Conservation (phyloP, 1,284 basidiomycete genomes). For the Pseudozyma thailandica region DNA sequence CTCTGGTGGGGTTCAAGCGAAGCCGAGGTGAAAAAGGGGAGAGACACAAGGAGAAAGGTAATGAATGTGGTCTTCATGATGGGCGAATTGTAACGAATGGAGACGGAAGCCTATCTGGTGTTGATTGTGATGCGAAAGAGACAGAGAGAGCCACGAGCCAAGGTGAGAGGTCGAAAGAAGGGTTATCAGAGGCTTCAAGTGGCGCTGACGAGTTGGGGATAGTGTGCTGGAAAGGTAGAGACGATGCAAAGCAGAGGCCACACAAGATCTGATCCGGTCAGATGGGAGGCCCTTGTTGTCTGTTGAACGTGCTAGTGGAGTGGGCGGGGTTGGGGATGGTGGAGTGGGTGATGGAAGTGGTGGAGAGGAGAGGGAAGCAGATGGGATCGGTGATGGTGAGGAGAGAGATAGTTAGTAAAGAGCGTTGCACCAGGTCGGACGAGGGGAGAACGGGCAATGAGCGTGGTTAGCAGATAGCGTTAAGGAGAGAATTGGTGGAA, state of each 20-base stretch:
- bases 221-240: background rate
- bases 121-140: background rate
- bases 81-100: background rate
- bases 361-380: conserved; percentile 2
- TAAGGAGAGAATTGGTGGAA: background rate
- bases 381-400: conserved; percentile 6
- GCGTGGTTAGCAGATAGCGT: background rate
- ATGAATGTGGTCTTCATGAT: conserved; percentile 39
- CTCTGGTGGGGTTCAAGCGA: conserved; percentile 21
- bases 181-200: conserved; percentile 28
- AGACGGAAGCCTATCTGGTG: background rate
- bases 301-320: conserved; percentile 1
- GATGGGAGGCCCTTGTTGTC: conserved; percentile 38
- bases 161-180: conserved; percentile 17
- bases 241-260: conserved; percentile 34
- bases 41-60: conserved; percentile 26
- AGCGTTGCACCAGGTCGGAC: background rate
- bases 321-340: conserved; percentile 1
- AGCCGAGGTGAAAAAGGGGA: conserved; percentile 34
- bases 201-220: conserved; percentile 1
- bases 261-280: conserved; percentile 29
- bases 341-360: background rate
- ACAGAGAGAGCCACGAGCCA: too few relatives aligned
- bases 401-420: background rate
- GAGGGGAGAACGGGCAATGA: background rate